Evolutionary conservation across 768 basidiomycete species (phyloP).

Genomic region (Psilocybe sp.): DNA sequence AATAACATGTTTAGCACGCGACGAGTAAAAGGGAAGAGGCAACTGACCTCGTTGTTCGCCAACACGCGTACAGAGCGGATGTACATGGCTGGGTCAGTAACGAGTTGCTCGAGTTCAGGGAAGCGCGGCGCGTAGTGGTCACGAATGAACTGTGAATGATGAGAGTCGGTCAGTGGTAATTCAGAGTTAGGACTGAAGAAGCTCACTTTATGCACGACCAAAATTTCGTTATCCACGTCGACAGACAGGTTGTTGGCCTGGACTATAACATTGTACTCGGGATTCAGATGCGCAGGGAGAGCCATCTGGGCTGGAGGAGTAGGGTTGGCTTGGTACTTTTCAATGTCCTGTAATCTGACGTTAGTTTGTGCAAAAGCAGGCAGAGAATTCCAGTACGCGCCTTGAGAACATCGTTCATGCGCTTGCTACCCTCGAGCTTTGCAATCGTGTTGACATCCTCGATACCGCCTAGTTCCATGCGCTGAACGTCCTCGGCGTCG

Average conservation of each 20-base stretch:
- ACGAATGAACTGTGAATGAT: slow-evolving; percentile 76
- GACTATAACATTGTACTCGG: slow-evolving; percentile 95
- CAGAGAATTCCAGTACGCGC: slow-evolving; percentile 31
- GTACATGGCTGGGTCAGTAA: slow-evolving; percentile 89
- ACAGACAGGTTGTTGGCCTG: slow-evolving; percentile 97
- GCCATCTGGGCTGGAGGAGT: slow-evolving; percentile 77
- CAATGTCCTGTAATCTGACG: slow-evolving; percentile 66
- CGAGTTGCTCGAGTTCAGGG: slow-evolving; percentile 94
- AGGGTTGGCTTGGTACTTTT: slow-evolving; percentile 78
- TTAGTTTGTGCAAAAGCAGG: not conserved
- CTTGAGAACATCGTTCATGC: slow-evolving; percentile 83
- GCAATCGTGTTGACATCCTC: slow-evolving; percentile 89
- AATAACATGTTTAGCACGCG: slow-evolving; percentile 3
- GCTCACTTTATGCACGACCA: slow-evolving; percentile 90
- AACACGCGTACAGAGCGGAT: slow-evolving; percentile 87
- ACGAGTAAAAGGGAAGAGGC: not conserved
- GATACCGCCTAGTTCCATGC: slow-evolving; percentile 85
- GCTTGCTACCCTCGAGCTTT: slow-evolving; percentile 83
- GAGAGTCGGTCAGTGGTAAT: slow-evolving; percentile 8
- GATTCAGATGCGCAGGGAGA: slow-evolving; percentile 81
- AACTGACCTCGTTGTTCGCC: slow-evolving; percentile 73
- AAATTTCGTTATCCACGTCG: slow-evolving; percentile 96
- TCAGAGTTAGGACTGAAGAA: not conserved
- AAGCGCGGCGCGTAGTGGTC: slow-evolving; percentile 96
- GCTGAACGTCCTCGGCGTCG: slow-evolving; percentile 89